Evolutionary conservation across 805 yeast species (phyloP), one percentile per base, ranked within the genome.

Genomic region (Komagataella populi): DNA sequence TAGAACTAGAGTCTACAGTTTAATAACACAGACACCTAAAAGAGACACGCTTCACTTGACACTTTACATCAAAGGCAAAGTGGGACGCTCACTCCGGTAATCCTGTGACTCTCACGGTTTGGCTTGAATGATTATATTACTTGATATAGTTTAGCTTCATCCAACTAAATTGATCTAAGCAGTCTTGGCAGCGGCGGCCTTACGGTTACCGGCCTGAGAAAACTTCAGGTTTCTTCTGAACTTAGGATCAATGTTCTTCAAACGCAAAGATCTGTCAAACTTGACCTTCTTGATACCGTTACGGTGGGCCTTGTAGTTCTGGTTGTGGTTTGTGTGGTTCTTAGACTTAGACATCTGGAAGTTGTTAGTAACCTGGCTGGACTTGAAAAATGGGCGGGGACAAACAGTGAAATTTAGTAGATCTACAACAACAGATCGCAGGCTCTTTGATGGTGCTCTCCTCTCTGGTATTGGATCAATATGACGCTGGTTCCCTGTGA

Each of bases 261-360:
- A 81, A 62, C 98, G 90, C 65, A 96, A 96, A 84, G 91, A 89
- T 81, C 87, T 90, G 95, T 82, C 77, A 71, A 96, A 84, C 84
- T 81, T 87, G 68, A 97, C 96, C 90, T 91, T 93, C 87, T 91
- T 91, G 81, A 93, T 91, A 81, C 99, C 99, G 86, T 93, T 93
- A 74, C 84, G 90, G 97, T 93, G 99, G 70, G 98, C 98, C 95
- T 93, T 93, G 74, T 77, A 86, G 89, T 85, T 87, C 80, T 91
- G 98, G 95, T 93, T 93, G 80, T 93, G 99, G 78, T 89, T 90
- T 78, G 99, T 93, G 76, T 93, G 98, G 80, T 93, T 93, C 96
- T 93, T 93, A 65, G 98, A 91, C 81, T 93, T 93, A 76, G 99
- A 74, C 99, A 93, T 91, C 77, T 67, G 73, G 70, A 68, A 63